Conservation (phyloP, 768 basidiomycete species). For the Gloeostereum incarnatum region DNA sequence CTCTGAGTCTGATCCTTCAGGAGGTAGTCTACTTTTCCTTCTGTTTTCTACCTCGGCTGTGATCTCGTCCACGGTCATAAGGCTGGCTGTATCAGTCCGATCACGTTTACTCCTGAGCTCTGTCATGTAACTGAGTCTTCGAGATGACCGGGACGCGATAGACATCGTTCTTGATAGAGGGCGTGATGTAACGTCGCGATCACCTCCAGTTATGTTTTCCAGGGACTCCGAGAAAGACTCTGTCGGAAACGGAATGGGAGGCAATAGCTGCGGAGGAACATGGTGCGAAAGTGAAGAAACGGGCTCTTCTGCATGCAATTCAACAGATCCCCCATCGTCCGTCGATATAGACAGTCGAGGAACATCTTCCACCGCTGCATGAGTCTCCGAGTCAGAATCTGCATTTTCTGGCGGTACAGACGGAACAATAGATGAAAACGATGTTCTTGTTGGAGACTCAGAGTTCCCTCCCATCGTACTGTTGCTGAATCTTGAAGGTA, state of each 20-base stretch:
- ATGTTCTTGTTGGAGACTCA: slow-evolving; percentile 32
- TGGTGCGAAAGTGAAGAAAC: neutral
- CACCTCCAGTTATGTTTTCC: slow-evolving; percentile 37
- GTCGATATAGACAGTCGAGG: slow-evolving; percentile 72
- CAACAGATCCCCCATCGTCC: slow-evolving; percentile 58
- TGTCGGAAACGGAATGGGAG: slow-evolving; percentile 69
- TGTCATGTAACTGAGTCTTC: slow-evolving; percentile 73
- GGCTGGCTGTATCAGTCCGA: slow-evolving; percentile 78
- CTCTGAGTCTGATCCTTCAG: slow-evolving; percentile 40
- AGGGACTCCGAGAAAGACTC: slow-evolving; percentile 79
- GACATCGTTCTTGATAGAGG: slow-evolving; percentile 36
- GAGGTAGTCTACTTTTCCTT: slow-evolving; percentile 39
- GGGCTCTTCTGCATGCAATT: slow-evolving; percentile 41
- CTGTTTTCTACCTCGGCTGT: slow-evolving; percentile 88
- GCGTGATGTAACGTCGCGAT: slow-evolving; percentile 18
- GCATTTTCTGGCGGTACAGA: slow-evolving; percentile 30
- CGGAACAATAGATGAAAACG: slow-evolving; percentile 35
- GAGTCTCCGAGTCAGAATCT: slow-evolving; percentile 12
- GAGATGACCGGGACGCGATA: slow-evolving; percentile 39
- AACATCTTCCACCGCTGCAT: slow-evolving; percentile 32
- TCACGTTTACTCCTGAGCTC: slow-evolving; percentile 79
- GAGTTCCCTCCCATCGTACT: slow-evolving; percentile 45
- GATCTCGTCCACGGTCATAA: slow-evolving; percentile 96
- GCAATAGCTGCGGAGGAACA: slow-evolving; percentile 51
- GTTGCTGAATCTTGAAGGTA: slow-evolving; percentile 52